Conservation (phyloP, 176 grass and related monocot genomes). For the Alloteropsis semialata region DNA sequence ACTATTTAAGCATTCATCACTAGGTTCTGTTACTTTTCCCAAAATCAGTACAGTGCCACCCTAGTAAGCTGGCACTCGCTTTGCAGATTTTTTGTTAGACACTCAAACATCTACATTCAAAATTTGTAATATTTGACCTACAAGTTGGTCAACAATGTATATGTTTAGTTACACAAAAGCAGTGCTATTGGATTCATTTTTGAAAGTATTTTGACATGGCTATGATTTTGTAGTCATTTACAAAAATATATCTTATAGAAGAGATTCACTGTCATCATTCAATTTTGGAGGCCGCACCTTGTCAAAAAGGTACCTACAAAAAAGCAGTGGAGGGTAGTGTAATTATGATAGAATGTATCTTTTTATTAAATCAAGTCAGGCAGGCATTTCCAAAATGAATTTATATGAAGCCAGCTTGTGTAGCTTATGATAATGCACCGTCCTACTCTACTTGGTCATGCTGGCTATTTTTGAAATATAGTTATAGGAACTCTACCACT, state of each 20-base stretch:
- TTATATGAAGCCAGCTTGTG: neutral
- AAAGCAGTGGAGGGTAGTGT: neutral
- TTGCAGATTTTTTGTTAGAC: too few species aligned
- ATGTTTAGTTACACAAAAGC: neutral
- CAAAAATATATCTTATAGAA: neutral
- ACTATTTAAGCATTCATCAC: neutral
- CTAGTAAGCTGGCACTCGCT: neutral
- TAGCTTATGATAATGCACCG: neutral
- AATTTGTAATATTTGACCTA: neutral
- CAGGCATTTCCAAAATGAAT: neutral
- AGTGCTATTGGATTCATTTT: neutral
- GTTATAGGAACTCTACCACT: neutral
- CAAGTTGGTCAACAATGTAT: neutral
- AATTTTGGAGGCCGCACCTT: too few species aligned
- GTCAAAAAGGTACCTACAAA: neutral
- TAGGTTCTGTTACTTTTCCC: neutral
- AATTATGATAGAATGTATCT: neutral
- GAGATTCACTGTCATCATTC: neutral
- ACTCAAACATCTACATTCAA: neutral
- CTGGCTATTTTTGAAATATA: constrained; percentile 4
- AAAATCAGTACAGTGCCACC: neutral
- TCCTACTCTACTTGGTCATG: neutral
- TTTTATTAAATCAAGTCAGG: neutral
- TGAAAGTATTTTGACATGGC: neutral
- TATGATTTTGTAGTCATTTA: neutral